Evolutionary conservation across 345 rosid species (phyloP), one percentile per base, ranked within the genome.

Genomic region (Erysimum cheiranthoides): DNA sequence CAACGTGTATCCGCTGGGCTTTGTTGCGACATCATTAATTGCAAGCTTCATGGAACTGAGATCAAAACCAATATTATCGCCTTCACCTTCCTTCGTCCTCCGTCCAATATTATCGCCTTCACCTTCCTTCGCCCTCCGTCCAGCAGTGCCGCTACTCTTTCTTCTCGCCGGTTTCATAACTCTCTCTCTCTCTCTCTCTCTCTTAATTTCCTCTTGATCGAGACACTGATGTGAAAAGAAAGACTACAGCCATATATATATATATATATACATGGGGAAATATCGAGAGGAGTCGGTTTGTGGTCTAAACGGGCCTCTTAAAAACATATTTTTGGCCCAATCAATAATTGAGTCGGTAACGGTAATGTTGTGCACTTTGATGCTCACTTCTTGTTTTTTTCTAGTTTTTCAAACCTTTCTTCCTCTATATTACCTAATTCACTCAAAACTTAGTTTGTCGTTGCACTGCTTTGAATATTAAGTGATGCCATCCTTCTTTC

Each of bases 401-500:
- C 30, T 49, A 17, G 5, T 17, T 17, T 57, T 35, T 6, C 46
- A 38, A 60, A 59, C 6, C 1, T 18, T n/a, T 18, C 10, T 3
- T 4, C 30, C n/a, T 5, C 30, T 38, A 10, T n/a, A n/a, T 10
- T 12, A 18, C 28, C 45, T 17, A 35, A 59, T 10, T 35, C 10
- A 35, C 43, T 35, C 31, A 38, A 16, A 61, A 61, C 11, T 61
- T 61, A 18, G 11, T 13, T 40, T 40, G 77, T 58, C 1, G 73
- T 18, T 52, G 68, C 57, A 30, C 30, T 77, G 60, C 46, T 65
- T 21, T 77, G 45, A 38, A 31, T 66, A 56, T 45, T 86, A 18
- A 86, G 83, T 11, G 89, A 71, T 18, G 90, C 97, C 68, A 89
- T 73, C 80, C 97, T 86, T 81, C 87, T 87, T 86, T 95, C 97